These are phyloP conservation scores for Pichia sp. DNA, from an alignment of 1,139 yeast genomes.

Conservation along the genomic window DNA sequence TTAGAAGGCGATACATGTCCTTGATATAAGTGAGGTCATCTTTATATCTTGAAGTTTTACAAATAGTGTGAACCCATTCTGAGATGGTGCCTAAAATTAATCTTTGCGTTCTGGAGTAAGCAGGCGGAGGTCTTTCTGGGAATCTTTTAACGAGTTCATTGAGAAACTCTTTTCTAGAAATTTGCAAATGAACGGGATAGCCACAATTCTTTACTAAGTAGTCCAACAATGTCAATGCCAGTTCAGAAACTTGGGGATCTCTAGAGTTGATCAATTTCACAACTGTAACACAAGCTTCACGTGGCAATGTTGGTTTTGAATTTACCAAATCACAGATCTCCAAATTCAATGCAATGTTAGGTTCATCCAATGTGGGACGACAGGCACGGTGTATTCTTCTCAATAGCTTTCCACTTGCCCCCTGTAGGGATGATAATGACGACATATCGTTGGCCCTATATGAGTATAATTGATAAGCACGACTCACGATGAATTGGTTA, in stretches of 20 bases:
- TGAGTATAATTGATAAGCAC: slow-evolving; percentile 2
- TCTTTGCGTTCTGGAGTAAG: slow-evolving; percentile 77
- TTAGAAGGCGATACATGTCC: slow-evolving; percentile 88
- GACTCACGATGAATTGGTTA: slow-evolving; percentile 1
- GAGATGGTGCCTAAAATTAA: slow-evolving; percentile 84
- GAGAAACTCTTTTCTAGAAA: slow-evolving; percentile 87
- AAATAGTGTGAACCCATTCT: slow-evolving; percentile 95
- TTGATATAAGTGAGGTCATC: slow-evolving; percentile 88
- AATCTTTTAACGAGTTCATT: slow-evolving; percentile 88
- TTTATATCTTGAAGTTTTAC: slow-evolving; percentile 82
- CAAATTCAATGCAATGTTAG: slow-evolving; percentile 78
- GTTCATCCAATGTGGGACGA: slow-evolving; percentile 75
- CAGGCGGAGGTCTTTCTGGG: slow-evolving; percentile 90
- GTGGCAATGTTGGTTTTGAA: slow-evolving; percentile 80
- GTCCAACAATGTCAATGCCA: slow-evolving; percentile 61
- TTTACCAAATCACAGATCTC: slow-evolving; percentile 93
- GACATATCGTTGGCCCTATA: slow-evolving; percentile 18
- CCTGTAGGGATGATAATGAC: slow-evolving; percentile 25
- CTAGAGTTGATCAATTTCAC: slow-evolving; percentile 77
- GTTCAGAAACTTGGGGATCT: slow-evolving; percentile 69
- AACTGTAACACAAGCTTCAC: slow-evolving; percentile 90
- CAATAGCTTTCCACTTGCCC: slow-evolving; percentile 50
- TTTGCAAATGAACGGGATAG: slow-evolving; percentile 91
- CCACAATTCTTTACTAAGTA: slow-evolving; percentile 96
- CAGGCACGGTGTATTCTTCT: slow-evolving; percentile 82